Conservation (phyloP, 129 eudicot species). For the Rutidosis leptorrhynchoides region DNA sequence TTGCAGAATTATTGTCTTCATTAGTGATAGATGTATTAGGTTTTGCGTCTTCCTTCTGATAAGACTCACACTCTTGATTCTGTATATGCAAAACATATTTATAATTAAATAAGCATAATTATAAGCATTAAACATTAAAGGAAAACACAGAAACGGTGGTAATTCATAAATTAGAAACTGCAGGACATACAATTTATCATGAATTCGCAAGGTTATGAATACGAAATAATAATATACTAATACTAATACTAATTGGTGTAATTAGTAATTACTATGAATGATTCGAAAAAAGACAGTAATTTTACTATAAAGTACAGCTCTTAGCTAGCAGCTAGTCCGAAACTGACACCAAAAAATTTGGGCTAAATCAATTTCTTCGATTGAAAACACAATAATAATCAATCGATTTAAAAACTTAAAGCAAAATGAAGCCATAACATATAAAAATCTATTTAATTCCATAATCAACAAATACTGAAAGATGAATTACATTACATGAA, state of each 20-base stretch:
- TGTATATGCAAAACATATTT: background rate
- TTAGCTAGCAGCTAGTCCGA: no score
- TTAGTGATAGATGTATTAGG: conserved; percentile 32
- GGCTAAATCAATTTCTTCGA: conserved; percentile 10
- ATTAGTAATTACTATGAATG: no score
- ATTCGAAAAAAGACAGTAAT: no score
- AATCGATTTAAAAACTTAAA: conserved; percentile 2
- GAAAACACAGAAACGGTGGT: no score
- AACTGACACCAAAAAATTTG: no score
- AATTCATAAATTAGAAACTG: background rate
- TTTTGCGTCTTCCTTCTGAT: background rate
- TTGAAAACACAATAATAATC: background rate
- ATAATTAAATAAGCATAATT: no score
- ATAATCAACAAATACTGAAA: background rate
- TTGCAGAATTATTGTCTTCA: conserved; percentile 27
- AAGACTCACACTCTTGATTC: conserved; percentile 18
- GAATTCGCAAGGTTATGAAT: background rate
- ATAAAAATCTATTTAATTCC: background rate
- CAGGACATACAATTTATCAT: background rate
- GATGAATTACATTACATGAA: background rate
- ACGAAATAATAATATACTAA: no score
- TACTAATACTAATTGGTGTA: no score
- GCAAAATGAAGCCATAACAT: background rate
- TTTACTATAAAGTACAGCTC: no score
- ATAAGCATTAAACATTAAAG: background rate